These are phyloP conservation scores for Leucaena leucocephala DNA, from an alignment of 306 rosid genomes.

Conservation along the genomic window DNA sequence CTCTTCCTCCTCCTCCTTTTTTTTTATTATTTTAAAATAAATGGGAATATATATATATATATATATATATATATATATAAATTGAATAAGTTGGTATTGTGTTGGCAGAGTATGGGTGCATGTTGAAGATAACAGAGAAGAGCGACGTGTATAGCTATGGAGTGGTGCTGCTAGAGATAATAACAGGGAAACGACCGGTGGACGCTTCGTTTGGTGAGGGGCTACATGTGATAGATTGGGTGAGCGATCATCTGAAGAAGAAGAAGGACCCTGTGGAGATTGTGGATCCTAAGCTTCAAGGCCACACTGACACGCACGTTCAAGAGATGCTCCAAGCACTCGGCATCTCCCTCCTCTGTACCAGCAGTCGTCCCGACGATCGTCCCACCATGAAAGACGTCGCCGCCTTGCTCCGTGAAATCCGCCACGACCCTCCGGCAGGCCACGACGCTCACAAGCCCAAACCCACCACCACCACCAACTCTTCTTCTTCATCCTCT, in stretches of 20 bases:
- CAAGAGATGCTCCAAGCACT: constrained; percentile 66
- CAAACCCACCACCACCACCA: not conserved
- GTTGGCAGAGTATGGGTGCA: constrained; percentile 57
- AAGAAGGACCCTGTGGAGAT: constrained; percentile 55
- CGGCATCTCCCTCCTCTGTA: constrained; percentile 61
- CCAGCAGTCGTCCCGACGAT: constrained; percentile 54
- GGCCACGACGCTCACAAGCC: constrained; percentile 46
- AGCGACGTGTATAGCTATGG: constrained; percentile 67
- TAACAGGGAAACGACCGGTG: constrained; percentile 58
- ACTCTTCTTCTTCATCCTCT: constrained; percentile 40
- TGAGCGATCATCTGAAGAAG: constrained; percentile 50
- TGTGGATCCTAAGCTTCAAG: constrained; percentile 61
- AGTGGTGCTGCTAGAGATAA: constrained; percentile 58
- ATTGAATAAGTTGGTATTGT: not conserved
- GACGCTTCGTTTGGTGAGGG: constrained; percentile 63
- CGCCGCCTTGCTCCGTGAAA: constrained; percentile 55
- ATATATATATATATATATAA: no score
- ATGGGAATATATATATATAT: no score
- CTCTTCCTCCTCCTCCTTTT: no score
- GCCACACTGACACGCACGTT: constrained; percentile 51
- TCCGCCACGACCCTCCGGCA: constrained; percentile 41
- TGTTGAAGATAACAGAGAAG: constrained; percentile 55
- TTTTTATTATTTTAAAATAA: no score
- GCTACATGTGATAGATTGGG: constrained; percentile 63
- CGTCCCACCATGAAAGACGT: constrained; percentile 77